Percentiles rank a stretch among this genome's conserved stretches.
phyloP scores from a whole-genome alignment of 139 green algal species.

The Mesotaenium endlicherianum region DNA sequence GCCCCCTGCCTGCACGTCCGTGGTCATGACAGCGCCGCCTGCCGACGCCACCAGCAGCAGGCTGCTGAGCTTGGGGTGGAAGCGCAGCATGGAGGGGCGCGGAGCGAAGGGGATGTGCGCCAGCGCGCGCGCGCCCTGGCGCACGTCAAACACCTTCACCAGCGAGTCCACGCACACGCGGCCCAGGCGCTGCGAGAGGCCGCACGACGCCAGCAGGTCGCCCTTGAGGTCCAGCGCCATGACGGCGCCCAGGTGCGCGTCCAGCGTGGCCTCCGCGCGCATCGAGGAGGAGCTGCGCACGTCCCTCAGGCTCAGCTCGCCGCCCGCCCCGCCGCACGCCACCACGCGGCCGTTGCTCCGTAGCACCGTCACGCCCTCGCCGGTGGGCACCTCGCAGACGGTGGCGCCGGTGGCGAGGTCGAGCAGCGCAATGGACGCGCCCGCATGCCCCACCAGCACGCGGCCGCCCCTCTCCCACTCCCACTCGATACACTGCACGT shows the following conservation, averaged over 20 bases:
- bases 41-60: slow-evolving; percentile 66
- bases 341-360: slow-evolving; percentile 26
- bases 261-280: slow-evolving; percentile 23
- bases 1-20: slow-evolving; percentile 57
- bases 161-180: slow-evolving; percentile 32
- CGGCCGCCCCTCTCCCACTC: slow-evolving; percentile 3
- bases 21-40: slow-evolving; percentile 63
- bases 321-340: slow-evolving; percentile 13
- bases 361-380: slow-evolving; percentile 28
- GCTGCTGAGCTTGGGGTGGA: slow-evolving; percentile 62
- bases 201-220: slow-evolving; percentile 33
- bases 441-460: slow-evolving; percentile 17
- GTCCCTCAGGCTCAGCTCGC: slow-evolving; percentile 24
- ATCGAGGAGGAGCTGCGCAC: slow-evolving; percentile 2
- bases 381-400: neutral
- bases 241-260: slow-evolving; percentile 37
- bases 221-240: slow-evolving; percentile 39
- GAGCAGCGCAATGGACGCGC: neutral
- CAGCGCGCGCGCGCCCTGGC: slow-evolving; percentile 21
- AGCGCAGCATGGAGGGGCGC: slow-evolving; percentile 22
- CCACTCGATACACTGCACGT: slow-evolving; percentile 27
- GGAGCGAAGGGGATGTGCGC: slow-evolving; percentile 40
- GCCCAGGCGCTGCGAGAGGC: slow-evolving; percentile 9
- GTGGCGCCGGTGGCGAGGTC: slow-evolving; percentile 1
- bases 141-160: slow-evolving; percentile 50